Conservation (phyloP, 2,329 filamentous ascomycete species). For the Colletotrichum navitas region DNA sequence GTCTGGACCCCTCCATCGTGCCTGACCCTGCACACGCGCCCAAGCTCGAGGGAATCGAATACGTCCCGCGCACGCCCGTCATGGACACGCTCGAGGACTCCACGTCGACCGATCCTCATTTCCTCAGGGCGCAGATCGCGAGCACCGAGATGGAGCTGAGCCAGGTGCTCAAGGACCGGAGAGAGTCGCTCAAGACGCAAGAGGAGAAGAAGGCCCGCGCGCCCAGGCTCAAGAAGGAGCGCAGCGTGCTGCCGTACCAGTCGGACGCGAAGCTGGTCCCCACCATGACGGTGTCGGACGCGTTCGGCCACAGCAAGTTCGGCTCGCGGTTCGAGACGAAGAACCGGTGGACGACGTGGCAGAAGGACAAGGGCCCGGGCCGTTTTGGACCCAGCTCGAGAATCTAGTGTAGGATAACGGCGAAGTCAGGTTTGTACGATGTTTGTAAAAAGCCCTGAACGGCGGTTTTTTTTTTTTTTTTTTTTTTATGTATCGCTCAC, state of each 20-base stretch:
- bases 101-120: slow-evolving; percentile 64
- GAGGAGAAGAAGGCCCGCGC: slow-evolving; percentile 44
- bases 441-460: slow-evolving; percentile 13
- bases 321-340: slow-evolving; percentile 33
- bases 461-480: slow-evolving; percentile 7
- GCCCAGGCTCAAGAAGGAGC: slow-evolving; percentile 29
- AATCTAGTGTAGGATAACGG: slow-evolving; percentile 29
- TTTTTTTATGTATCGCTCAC: slow-evolving; percentile 12
- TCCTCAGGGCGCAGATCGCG: slow-evolving; percentile 88
- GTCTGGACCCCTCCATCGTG: slow-evolving; percentile 73
- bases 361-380: slow-evolving; percentile 39
- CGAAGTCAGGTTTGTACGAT: slow-evolving; percentile 6
- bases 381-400: slow-evolving; percentile 40
- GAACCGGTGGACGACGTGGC: slow-evolving; percentile 38
- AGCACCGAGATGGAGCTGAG: slow-evolving; percentile 79
- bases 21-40: slow-evolving; percentile 68
- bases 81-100: slow-evolving; percentile 77
- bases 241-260: slow-evolving; percentile 52
- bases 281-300: slow-evolving; percentile 53
- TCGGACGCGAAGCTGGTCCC: slow-evolving; percentile 52
- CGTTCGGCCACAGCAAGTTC: slow-evolving; percentile 45
- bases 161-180: slow-evolving; percentile 75
- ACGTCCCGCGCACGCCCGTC: slow-evolving; percentile 79
- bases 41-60: slow-evolving; percentile 71
- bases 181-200: slow-evolving; percentile 50